Evolutionary conservation across 805 yeast genomes (phyloP).

Genomic region (Dipodascus geniculatus): DNA sequence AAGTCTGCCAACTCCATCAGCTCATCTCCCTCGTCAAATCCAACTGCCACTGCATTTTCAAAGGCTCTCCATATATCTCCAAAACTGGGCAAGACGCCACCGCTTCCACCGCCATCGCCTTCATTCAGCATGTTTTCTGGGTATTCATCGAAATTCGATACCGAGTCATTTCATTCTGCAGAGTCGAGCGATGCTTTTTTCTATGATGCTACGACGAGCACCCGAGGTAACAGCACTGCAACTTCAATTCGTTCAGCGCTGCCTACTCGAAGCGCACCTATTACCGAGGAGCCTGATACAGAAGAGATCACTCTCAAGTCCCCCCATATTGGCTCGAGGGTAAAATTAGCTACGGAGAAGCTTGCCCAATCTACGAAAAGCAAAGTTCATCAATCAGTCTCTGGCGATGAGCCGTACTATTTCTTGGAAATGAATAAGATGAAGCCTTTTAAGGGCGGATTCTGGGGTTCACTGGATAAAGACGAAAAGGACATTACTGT

Average conservation of each 20-base stretch:
- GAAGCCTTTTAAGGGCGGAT: not conserved
- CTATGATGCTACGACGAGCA: not conserved
- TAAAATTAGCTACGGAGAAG: no score
- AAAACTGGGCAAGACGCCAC: not conserved
- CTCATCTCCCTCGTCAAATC: not conserved
- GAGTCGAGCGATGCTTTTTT: not conserved
- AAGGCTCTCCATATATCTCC: not conserved
- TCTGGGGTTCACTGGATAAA: not conserved
- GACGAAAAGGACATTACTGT: not conserved
- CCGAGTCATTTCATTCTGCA: not conserved
- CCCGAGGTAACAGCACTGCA: not conserved
- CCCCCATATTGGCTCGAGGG: no score
- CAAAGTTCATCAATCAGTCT: no score
- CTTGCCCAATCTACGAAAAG: no score
- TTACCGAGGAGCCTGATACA: no score
- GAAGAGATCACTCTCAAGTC: no score
- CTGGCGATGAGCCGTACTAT: not conserved
- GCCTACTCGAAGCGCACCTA: not conserved
- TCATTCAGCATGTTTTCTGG: not conserved
- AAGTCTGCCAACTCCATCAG: not conserved
- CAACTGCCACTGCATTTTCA: not conserved
- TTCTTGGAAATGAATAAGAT: not conserved
- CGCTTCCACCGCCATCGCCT: not conserved
- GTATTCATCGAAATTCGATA: not conserved
- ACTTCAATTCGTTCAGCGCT: not conserved